Evolutionary conservation across 2,329 filamentous ascomycete genomes (phyloP).

Genomic region (Xylariaceae sp.): DNA sequence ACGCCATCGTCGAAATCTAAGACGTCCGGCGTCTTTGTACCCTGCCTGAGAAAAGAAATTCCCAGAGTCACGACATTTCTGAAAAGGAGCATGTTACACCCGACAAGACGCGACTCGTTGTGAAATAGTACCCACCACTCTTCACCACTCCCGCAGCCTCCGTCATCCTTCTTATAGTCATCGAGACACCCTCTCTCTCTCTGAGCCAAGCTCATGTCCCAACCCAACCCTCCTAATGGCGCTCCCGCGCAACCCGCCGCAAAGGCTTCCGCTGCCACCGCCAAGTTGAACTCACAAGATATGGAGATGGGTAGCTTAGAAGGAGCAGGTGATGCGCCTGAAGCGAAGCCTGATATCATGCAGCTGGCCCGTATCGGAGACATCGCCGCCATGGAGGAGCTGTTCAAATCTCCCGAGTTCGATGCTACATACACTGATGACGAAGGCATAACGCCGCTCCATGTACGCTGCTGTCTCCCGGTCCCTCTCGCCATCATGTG

Average conservation of each 20-base stretch:
- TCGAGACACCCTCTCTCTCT: too few relatives aligned
- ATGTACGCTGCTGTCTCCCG: conserved; percentile 56
- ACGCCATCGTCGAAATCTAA: too few relatives aligned
- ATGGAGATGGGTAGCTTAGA: conserved; percentile 52
- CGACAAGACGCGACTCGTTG: too few relatives aligned
- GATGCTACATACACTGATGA: conserved; percentile 81
- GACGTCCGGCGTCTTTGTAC: too few relatives aligned
- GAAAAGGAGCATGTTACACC: too few relatives aligned
- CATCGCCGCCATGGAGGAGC: conserved; percentile 77
- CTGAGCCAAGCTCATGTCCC: conserved; percentile 42
- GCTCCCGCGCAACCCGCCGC: conserved; percentile 52
- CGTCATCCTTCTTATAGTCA: too few relatives aligned
- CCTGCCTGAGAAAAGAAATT: too few relatives aligned
- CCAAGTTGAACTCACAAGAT: conserved; percentile 52
- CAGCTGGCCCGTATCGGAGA: conserved; percentile 88
- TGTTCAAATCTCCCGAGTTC: conserved; percentile 79
- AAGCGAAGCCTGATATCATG: conserved; percentile 79
- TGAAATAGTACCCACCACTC: too few relatives aligned
- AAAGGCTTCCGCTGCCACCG: conserved; percentile 50
- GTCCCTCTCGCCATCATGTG: background rate
- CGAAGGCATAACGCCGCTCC: conserved; percentile 91
- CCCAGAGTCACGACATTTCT: too few relatives aligned
- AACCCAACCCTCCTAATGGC: conserved; percentile 34
- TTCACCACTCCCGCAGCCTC: background rate
- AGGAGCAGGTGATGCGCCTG: conserved; percentile 34